A percentile compares a stretch with the other conserved stretches of the same genome.
Evolutionary conservation across 139 green algal genomes (phyloP).

Genomic region (Chlamydomonas incerta): DNA sequence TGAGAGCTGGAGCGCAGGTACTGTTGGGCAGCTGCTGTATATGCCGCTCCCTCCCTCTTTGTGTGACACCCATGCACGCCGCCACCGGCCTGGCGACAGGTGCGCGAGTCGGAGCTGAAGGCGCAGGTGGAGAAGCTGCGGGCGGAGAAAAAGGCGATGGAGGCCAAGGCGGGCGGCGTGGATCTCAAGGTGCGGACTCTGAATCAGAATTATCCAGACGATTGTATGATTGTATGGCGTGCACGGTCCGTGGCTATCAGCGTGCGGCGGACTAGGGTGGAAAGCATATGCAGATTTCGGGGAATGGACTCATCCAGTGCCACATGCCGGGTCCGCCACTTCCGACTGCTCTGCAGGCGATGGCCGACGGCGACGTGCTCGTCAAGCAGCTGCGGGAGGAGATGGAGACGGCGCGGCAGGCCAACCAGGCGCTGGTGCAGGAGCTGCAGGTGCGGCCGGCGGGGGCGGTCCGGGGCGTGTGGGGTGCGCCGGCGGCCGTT

Average conservation of each 20-base stretch:
- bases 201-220: no score
- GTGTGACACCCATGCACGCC: no score
- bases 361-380: constrained; percentile 58
- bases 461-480: no score
- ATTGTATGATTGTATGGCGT: no score
- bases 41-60: no score
- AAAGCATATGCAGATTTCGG: no score
- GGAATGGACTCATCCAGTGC: no score
- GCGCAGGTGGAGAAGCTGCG: constrained; percentile 62
- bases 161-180: constrained; percentile 55
- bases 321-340: not conserved
- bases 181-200: constrained; percentile 44
- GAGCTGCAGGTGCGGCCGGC: constrained; percentile 50
- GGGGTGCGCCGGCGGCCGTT: no score
- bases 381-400: constrained; percentile 60
- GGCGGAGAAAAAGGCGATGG: constrained; percentile 60
- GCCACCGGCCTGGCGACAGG: not conserved
- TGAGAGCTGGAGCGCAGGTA: no score
- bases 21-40: no score
- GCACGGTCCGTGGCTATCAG: no score
- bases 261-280: no score
- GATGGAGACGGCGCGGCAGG: constrained; percentile 54
- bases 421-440: constrained; percentile 8
- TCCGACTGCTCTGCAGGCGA: not conserved
- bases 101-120: constrained; percentile 59